Conservation (phyloP, 129 eudicot species). For the Flaveria linearis region DNA sequence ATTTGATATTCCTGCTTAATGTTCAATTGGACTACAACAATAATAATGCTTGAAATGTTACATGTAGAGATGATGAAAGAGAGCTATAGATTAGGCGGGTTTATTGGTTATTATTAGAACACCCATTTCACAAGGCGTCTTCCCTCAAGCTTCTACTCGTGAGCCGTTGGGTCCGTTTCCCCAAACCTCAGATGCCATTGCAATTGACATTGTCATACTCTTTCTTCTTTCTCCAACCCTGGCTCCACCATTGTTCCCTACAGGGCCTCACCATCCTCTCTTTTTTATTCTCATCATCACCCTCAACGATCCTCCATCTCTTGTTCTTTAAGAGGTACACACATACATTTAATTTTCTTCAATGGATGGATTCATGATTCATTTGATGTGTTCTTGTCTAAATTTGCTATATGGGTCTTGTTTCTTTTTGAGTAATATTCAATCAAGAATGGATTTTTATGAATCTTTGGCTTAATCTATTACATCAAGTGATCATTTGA, state of each 20-base stretch:
- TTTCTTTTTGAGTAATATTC: slow-evolving; percentile 2
- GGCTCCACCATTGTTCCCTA: slow-evolving; percentile 28
- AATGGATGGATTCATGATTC: not conserved
- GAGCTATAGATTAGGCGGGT: slow-evolving; percentile 35
- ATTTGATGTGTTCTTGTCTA: not conserved
- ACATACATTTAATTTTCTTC: not conserved
- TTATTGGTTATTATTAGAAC: slow-evolving; percentile 25
- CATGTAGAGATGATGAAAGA: not conserved
- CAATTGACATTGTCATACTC: slow-evolving; percentile 14
- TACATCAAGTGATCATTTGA: not conserved
- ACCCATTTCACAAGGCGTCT: not conserved
- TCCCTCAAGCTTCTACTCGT: slow-evolving; percentile 12
- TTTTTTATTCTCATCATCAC: slow-evolving; percentile 25
- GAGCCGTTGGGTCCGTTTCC: slow-evolving; percentile 16
- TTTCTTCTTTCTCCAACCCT: not conserved
- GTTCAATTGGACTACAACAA: not conserved
- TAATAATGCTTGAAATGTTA: not conserved
- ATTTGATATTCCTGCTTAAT: not conserved
- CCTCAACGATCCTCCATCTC: slow-evolving; percentile 29
- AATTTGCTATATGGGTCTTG: slow-evolving; percentile 11
- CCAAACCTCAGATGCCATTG: slow-evolving; percentile 31
- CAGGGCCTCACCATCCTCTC: slow-evolving; percentile 32
- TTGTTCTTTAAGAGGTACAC: slow-evolving; percentile 36
- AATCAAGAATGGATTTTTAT: slow-evolving; percentile 22
- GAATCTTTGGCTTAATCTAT: slow-evolving; percentile 7